A percentile compares a stretch with the other conserved stretches of the same genome.
These are phyloP conservation scores for Tricholoma sp. DNA, from an alignment of 768 basidiomycete species.

Conservation along the genomic window DNA sequence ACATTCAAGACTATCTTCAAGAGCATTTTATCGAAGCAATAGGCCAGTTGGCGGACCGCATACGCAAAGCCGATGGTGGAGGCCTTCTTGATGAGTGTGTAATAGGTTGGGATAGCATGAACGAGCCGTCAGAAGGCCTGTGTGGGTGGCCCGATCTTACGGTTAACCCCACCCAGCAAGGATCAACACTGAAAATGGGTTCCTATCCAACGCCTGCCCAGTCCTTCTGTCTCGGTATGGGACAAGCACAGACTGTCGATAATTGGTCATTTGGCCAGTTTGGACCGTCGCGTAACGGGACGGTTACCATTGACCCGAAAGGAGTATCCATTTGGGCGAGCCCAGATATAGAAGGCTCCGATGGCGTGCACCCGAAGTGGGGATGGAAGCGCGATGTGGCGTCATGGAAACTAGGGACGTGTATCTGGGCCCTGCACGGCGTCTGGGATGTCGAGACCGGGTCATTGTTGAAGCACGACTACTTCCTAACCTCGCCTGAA, in stretches of 20 bases:
- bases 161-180: constrained; percentile 58
- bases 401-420: constrained; percentile 70
- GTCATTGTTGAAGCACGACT: constrained; percentile 62
- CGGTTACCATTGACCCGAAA: constrained; percentile 79
- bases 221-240: constrained; percentile 84
- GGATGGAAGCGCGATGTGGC: constrained; percentile 73
- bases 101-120: constrained; percentile 95
- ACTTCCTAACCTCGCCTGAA: constrained; percentile 56
- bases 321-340: constrained; percentile 77
- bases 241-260: constrained; percentile 74
- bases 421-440: constrained; percentile 84
- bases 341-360: constrained; percentile 29
- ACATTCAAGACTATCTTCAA: constrained; percentile 89
- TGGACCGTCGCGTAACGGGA: constrained; percentile 72
- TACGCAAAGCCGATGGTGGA: constrained; percentile 69
- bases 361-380: constrained; percentile 63
- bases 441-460: constrained; percentile 82
- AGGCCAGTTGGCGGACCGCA: constrained; percentile 68
- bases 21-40: constrained; percentile 72
- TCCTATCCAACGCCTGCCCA: constrained; percentile 83
- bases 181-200: constrained; percentile 78
- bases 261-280: constrained; percentile 75
- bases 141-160: constrained; percentile 63
- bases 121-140: constrained; percentile 90
- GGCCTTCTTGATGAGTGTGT: constrained; percentile 81